These are phyloP conservation scores for Panaeolus cyanescens DNA, from an alignment of 768 basidiomycete genomes.

Conservation along the genomic window DNA sequence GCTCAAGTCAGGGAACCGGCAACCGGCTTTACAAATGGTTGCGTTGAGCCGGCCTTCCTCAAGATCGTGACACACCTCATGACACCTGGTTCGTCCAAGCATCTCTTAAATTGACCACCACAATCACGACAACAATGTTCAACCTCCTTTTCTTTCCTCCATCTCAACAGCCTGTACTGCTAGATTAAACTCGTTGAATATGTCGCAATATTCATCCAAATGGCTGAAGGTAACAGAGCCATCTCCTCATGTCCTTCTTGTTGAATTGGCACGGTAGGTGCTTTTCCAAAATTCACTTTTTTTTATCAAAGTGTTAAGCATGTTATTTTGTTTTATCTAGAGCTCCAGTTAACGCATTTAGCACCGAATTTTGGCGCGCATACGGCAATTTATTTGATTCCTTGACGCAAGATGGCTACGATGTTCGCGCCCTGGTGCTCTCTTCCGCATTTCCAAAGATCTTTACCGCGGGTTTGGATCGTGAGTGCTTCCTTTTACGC, in stretches of 20 bases:
- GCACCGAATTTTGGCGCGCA: slow-evolving; percentile 68
- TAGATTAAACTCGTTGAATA: no score
- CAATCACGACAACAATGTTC: no score
- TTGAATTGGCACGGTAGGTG: slow-evolving; percentile 46
- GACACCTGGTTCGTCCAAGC: no score
- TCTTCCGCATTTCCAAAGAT: slow-evolving; percentile 69
- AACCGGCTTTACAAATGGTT: no score
- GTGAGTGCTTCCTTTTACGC: slow-evolving; percentile 38
- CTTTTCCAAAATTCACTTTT: background rate
- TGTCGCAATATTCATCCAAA: slow-evolving; percentile 38
- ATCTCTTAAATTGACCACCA: no score
- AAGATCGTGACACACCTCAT: no score
- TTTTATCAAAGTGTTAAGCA: no score
- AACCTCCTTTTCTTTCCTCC: no score
- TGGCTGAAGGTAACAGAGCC: slow-evolving; percentile 52
- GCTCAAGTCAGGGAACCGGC: no score
- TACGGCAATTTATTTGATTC: slow-evolving; percentile 63
- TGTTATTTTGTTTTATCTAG: slow-evolving; percentile 33
- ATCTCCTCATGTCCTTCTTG: slow-evolving; percentile 43
- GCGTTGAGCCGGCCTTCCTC: no score
- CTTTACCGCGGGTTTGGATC: slow-evolving; percentile 85
- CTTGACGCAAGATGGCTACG: slow-evolving; percentile 47
- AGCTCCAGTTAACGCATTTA: slow-evolving; percentile 68
- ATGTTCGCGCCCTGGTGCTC: slow-evolving; percentile 77
- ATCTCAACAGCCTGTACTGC: no score